Evolutionary conservation across 306 rosid genomes (phyloP).

Genomic region (Alnus rubra): DNA sequence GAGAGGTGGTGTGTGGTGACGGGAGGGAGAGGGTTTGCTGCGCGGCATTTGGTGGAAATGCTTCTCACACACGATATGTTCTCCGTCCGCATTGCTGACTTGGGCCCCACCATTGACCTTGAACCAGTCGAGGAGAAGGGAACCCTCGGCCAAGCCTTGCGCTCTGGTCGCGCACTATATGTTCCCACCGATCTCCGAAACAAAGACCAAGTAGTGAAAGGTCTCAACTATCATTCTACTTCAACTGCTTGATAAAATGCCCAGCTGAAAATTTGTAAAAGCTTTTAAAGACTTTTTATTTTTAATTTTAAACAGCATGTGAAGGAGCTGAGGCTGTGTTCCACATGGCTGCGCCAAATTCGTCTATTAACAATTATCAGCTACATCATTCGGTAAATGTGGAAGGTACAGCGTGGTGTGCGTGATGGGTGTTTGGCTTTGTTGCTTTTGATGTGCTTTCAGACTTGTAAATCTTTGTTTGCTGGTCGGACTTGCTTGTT

Average conservation of each 20-base stretch:
- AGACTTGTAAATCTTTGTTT: neutral
- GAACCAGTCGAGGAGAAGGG: slow-evolving; percentile 63
- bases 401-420: slow-evolving; percentile 48
- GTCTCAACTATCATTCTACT: slow-evolving; percentile 19
- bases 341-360: slow-evolving; percentile 97
- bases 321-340: slow-evolving; percentile 88
- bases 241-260: neutral
- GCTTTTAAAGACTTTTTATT: neutral
- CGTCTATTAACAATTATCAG: slow-evolving; percentile 76
- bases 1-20: slow-evolving; percentile 87
- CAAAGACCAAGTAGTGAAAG: slow-evolving; percentile 67
- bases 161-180: slow-evolving; percentile 73
- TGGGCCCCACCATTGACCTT: slow-evolving; percentile 60
- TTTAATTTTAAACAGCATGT: slow-evolving; percentile 44
- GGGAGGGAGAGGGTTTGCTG: slow-evolving; percentile 96
- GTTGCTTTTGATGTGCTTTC: neutral
- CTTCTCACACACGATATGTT: slow-evolving; percentile 49
- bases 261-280: neutral
- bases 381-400: slow-evolving; percentile 90
- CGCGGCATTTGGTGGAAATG: slow-evolving; percentile 86
- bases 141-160: slow-evolving; percentile 66
- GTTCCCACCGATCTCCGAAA: slow-evolving; percentile 71
- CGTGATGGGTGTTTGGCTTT: neutral
- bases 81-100: slow-evolving; percentile 77
- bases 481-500: neutral